Evolutionary conservation across 2,329 filamentous ascomycete genomes (phyloP).

Genomic region (Diaporthe ampelina): DNA sequence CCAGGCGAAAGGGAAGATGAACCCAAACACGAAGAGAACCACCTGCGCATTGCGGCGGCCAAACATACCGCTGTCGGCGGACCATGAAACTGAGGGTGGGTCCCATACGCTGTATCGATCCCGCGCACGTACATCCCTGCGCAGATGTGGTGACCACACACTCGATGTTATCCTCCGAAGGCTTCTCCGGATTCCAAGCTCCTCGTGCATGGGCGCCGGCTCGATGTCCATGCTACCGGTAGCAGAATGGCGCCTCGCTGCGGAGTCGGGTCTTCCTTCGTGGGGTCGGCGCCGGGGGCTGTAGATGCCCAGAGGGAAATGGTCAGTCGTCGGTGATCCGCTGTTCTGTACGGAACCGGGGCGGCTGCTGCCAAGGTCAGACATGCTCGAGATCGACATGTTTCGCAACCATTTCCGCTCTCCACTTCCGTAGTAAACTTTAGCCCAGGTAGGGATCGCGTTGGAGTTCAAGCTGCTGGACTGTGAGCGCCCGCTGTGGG

Average conservation of each 20-base stretch:
- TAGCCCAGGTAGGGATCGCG: slow-evolving; percentile 69
- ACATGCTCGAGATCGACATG: slow-evolving; percentile 61
- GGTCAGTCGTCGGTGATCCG: slow-evolving; percentile 65
- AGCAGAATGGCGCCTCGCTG: slow-evolving; percentile 48
- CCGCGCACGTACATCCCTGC: slow-evolving; percentile 69
- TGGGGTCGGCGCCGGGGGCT: slow-evolving; percentile 61
- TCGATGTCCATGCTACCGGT: slow-evolving; percentile 61
- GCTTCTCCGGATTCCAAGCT: slow-evolving; percentile 48
- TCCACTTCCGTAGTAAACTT: slow-evolving; percentile 79
- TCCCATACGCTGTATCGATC: slow-evolving; percentile 76
- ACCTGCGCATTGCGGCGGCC: slow-evolving; percentile 82
- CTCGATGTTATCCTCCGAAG: slow-evolving; percentile 67
- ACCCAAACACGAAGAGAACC: slow-evolving; percentile 81
- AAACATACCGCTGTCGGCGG: slow-evolving; percentile 70
- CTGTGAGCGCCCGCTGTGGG: slow-evolving; percentile 59
- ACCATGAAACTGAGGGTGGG: slow-evolving; percentile 78
- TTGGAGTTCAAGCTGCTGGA: slow-evolving; percentile 58
- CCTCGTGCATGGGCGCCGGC: slow-evolving; percentile 50
- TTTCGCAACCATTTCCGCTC: slow-evolving; percentile 67
- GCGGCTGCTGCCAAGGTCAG: slow-evolving; percentile 63
- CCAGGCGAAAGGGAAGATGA: slow-evolving; percentile 86
- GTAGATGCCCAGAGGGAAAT: slow-evolving; percentile 60
- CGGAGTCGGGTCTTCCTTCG: slow-evolving; percentile 49
- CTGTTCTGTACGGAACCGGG: slow-evolving; percentile 56
- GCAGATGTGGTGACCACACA: slow-evolving; percentile 82